A percentile compares a stretch with the other conserved stretches of the same genome.
These are phyloP conservation scores for Tritrichomonas foetus DNA, from an alignment of 208 protist genomes.

Conservation along the genomic window DNA sequence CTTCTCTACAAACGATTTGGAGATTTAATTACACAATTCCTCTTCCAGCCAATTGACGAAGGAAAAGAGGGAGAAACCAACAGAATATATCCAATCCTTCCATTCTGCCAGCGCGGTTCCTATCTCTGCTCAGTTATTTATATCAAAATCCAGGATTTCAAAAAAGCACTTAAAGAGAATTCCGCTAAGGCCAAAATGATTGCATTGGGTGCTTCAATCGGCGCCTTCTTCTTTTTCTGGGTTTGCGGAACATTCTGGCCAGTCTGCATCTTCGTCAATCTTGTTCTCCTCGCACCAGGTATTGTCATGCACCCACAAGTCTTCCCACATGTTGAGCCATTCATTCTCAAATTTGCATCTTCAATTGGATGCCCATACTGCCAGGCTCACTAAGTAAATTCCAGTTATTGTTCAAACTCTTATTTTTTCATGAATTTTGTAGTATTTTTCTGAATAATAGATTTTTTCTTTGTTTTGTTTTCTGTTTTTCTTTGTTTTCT, in stretches of 20 bases:
- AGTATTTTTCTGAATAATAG: too few relatives aligned
- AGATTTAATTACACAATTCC: neutral
- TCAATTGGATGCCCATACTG: too few relatives aligned
- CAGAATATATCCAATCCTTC: neutral
- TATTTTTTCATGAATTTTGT: too few relatives aligned
- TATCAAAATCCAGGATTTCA: neutral
- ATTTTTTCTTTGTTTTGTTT: too few relatives aligned
- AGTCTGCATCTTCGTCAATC: neutral
- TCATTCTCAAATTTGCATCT: too few relatives aligned
- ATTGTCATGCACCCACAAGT: neutral
- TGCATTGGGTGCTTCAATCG: neutral
- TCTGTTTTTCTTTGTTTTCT: too few relatives aligned
- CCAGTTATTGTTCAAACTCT: too few relatives aligned
- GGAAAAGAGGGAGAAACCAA: neutral
- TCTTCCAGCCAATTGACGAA: neutral
- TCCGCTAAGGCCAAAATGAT: neutral
- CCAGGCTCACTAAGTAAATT: too few relatives aligned
- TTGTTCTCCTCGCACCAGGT: conserved; percentile 5
- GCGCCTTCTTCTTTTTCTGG: neutral
- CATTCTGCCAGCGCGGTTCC: neutral
- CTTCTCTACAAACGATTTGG: neutral
- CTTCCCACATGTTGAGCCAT: neutral
- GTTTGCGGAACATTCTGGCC: neutral
- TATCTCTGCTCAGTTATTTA: neutral
- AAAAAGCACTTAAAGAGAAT: neutral